Base-by-base conservation (phyloP, 2,329 filamentous ascomycete genomes). In the Pestalotiopsis sp. region DNA sequence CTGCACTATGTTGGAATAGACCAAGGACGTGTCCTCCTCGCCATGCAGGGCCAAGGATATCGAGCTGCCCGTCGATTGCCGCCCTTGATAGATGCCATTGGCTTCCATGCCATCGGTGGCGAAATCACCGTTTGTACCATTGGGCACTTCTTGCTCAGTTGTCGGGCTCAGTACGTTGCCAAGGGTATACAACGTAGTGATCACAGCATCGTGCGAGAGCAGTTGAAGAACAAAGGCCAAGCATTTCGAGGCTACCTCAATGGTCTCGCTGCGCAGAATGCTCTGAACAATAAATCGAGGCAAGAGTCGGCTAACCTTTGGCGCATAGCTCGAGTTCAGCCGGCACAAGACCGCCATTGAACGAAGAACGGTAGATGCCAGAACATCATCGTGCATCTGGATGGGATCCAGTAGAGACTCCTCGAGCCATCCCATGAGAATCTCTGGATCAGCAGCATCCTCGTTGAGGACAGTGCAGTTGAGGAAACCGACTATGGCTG, bases 131-230 rank as follows among this genome's bases (percentile, higher is more conserved):
- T 85, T 86, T 45, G 79, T 73, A 4, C 86, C 86, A 72, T 91
- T 89, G 39, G 84, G 83, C 67, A 86, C 82, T 59, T 81, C 83
- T 57, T 84, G 82, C 68, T 88, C 88, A 14, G 86, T 85, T 61
- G 88, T 90, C 4, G 94, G 91, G 74, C 94, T 98, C 14, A 99
- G 85, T 4, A 97, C 92, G 77, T 99, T 99, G 23, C 96, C 96
- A n/a, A 99, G 86, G 0, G 94, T 96, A 81, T 99, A 99, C 11
- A 99, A 84, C 1, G 95, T 98, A 4, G 95, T 97, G 73, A 99
- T 98, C 45, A 97, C 89, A 45, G 94, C 92, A 83, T 99, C 96
- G 74, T 97, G 93, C 1, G 96, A 97, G 13, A 98, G 86, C 75
- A 92, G 86, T 73, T 91, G 91, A 67, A 99, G 84, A 20, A 97